Percentiles rank a stretch among this genome's conserved stretches.
These are phyloP conservation scores for Trichophyton mentagrophytes DNA, from an alignment of 2,329 filamentous ascomycete genomes.

Conservation along the genomic window DNA sequence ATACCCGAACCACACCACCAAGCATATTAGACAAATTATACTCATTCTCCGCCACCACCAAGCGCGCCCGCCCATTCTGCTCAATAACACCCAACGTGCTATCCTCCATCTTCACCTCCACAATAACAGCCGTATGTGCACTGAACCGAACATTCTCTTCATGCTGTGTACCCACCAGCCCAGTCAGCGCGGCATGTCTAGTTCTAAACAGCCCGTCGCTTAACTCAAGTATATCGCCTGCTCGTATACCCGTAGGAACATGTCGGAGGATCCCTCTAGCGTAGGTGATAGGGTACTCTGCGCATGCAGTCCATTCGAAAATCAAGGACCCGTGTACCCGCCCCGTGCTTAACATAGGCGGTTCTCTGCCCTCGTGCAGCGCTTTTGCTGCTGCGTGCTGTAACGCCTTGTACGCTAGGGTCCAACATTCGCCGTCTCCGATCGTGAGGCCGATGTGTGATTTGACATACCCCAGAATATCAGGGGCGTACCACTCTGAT, in stretches of 20 bases:
- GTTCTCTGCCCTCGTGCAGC: conserved; percentile 17
- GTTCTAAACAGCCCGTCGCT: conserved; percentile 20
- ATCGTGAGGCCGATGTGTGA: conserved; percentile 21
- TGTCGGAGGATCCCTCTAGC: not conserved
- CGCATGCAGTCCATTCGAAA: conserved; percentile 13
- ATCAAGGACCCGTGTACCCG: conserved; percentile 23
- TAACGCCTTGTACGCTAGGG: conserved; percentile 23
- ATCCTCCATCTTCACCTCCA: not conserved
- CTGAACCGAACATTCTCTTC: conserved; percentile 8
- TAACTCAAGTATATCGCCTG: conserved; percentile 26
- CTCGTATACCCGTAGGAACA: not conserved
- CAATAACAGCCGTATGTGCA: conserved; percentile 9
- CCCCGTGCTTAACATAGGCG: conserved; percentile 21
- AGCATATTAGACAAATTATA: conserved; percentile 8
- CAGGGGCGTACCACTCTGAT: conserved; percentile 18
- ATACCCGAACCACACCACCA: conserved; percentile 5
- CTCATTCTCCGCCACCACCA: conserved; percentile 1
- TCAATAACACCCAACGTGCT: conserved; percentile 4
- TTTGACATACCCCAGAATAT: conserved; percentile 22
- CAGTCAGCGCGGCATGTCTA: not conserved
- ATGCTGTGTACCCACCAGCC: not conserved
- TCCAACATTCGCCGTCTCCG: conserved; percentile 30
- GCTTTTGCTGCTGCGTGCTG: conserved; percentile 15
- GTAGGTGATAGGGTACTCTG: conserved; percentile 8
- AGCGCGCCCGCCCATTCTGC: conserved; percentile 7